Evolutionary conservation across 2,329 filamentous ascomycete genomes (phyloP), one percentile per base, ranked within the genome.

Genomic region (Fusarium subtropicale): DNA sequence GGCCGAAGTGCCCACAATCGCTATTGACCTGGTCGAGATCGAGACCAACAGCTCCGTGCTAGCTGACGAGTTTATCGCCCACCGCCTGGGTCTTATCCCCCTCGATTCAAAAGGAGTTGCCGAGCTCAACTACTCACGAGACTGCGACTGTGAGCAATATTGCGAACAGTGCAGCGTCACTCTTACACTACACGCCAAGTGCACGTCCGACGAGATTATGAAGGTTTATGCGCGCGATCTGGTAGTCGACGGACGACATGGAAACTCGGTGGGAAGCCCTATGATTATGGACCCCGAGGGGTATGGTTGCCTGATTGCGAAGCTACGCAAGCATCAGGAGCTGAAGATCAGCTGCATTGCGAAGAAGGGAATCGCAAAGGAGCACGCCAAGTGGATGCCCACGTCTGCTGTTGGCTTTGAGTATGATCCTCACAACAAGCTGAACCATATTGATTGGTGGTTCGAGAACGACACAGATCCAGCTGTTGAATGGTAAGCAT

Each of bases 291-390:
- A 99, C 78, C 87, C 91, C 1, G 92, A 95, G 52, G 90, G 90
- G 13, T 88, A 92, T 60, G 96, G 96, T 2, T 88, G 91, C 45
- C 85, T 98, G 72, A 95, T 99, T 71, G 92, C 92, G 76, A 98
- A 98, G 85, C 83, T 99, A 77, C 87, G 95, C 61, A 91, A 91
- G 76, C 93, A 92, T 4, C 96, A 99, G 81, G 94, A 97, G 80
- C 83, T 99, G 64, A 91, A 93, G 79, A 88, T 99, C 76, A 92
- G 88, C 66, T 98, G 95, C 78, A 92, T 97, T 71, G 96, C 95
- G 52, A 97, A 97, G 86, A 98, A 98, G 86, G 96, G 96, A 2
- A 98, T 98, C 70, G 94, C 95, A 38, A 99, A 99, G 85, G 96
- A 99, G 80, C 96, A 99, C 81, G 93, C 96, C 12, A 99, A 99